phyloP scores from a whole-genome alignment of 495 filamentous ascomycete species.

The Saxophila tyrrhenica region DNA sequence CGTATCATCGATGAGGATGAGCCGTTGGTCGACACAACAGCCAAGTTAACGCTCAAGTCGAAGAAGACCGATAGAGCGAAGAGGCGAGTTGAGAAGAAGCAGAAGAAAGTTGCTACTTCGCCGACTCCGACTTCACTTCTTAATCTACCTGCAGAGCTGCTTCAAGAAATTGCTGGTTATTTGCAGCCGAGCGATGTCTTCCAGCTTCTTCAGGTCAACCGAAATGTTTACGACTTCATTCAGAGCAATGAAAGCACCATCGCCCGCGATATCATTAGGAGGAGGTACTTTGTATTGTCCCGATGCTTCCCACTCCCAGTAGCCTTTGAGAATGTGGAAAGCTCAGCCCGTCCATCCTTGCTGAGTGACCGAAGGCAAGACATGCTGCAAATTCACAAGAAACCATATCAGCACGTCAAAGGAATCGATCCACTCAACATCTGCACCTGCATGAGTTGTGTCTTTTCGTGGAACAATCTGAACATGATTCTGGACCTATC shows the following conservation, averaged over 20 bases:
- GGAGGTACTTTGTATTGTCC: conserved; percentile 37
- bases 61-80: conserved; percentile 39
- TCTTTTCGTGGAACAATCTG: conserved; percentile 42
- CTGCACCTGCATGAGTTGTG: conserved; percentile 44
- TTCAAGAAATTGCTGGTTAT: conserved; percentile 33
- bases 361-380: conserved; percentile 30
- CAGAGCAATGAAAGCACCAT: conserved; percentile 31
- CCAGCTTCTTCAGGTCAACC: conserved; percentile 26
- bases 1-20: conserved; percentile 16
- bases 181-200: conserved; percentile 40
- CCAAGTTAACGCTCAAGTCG: conserved; percentile 33
- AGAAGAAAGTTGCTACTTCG: conserved; percentile 13
- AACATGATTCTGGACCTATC: conserved; percentile 42
- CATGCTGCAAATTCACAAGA: conserved; percentile 30
- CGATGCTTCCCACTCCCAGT: conserved; percentile 40
- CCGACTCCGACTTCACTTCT: conserved; percentile 20
- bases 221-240: conserved; percentile 32
- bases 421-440: conserved; percentile 29
- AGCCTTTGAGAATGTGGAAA: conserved; percentile 32
- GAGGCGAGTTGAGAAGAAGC: conserved; percentile 34
- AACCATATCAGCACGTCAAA: conserved; percentile 39
- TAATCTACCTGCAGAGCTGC: conserved; percentile 40
- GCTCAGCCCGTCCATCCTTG: conserved; percentile 26
- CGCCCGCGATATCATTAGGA: conserved; percentile 27
- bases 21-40: conserved; percentile 27